phyloP scores from a whole-genome alignment of 805 yeast species.

The Kregervanrija delftensis region DNA sequence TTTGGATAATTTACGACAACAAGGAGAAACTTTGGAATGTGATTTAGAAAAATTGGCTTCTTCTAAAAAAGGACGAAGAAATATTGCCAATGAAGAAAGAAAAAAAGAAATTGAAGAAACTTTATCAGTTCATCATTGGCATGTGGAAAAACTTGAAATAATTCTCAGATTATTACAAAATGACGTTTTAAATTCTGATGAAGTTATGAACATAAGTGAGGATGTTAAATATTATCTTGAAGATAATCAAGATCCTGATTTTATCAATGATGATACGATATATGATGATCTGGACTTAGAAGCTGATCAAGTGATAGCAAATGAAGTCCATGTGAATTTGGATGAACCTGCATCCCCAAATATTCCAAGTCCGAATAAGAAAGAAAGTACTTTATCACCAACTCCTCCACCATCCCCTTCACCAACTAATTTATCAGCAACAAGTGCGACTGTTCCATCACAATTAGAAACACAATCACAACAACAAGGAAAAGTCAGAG shows the following conservation, averaged over 20 bases:
- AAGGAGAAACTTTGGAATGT: constrained; percentile 70
- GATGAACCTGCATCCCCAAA: constrained; percentile 6
- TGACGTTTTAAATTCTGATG: constrained; percentile 69
- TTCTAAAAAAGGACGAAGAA: constrained; percentile 46
- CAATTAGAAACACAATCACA: background rate
- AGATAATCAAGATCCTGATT: constrained; percentile 88
- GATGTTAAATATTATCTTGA: constrained; percentile 92
- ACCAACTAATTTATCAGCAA: background rate
- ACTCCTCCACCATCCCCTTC: constrained; percentile 1
- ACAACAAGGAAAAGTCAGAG: constrained; percentile 2
- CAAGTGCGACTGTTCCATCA: background rate
- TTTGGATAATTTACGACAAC: constrained; percentile 75
- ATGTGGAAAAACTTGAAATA: constrained; percentile 69
- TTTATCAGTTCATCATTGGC: constrained; percentile 72
- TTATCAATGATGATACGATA: constrained; percentile 88
- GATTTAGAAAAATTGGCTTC: constrained; percentile 48
- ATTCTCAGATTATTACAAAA: constrained; percentile 71
- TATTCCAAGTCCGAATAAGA: background rate
- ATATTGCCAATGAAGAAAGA: constrained; percentile 37
- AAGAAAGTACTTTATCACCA: constrained; percentile 3
- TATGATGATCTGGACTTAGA: constrained; percentile 81
- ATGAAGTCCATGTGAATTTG: constrained; percentile 22
- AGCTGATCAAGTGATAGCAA: constrained; percentile 31
- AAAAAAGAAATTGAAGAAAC: constrained; percentile 56
- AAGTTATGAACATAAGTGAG: constrained; percentile 70